Base-by-base conservation (phyloP, 2,329 filamentous ascomycete species). In the Raffaelea arxii region DNA sequence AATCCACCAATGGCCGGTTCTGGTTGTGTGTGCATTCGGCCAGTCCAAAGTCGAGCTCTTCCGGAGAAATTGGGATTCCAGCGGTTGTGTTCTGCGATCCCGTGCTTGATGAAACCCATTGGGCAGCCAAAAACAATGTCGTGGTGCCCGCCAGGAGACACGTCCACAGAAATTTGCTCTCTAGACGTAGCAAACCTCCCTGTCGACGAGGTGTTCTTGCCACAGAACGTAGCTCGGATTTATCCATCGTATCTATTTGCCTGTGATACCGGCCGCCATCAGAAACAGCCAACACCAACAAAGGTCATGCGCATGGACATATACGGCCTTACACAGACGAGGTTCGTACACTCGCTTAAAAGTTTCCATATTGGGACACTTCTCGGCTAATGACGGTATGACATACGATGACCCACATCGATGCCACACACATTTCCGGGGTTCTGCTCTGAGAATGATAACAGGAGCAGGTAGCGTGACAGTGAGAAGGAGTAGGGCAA, bases 321-420 rank as follows among this genome's bases (percentile, higher is more conserved):
- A n/a, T n/a, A n/a, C 24, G 18, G 18, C 22, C 3, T n/a, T 11
- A 25, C 14, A 25, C 38, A 32, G 16, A 37, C 35, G 35, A 37
- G 35, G n/a, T n/a, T 37, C 16, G 6, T 14, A 9, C 7, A n/a
- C 41, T 44, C 42, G 42, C 42, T 37, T 37, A 9, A 10, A 23
- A 4, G 25, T 11, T 44, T 37, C 42, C 42, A 14, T 11, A 36
- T 44, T 18, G 12, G 21, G 42, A 25, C 19, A 18, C n/a, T 18
- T n/a, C 11, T 44, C 42, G 42, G 42, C 25, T 43, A 22, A 41
- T 25, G 16, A n/a, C 40, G 23, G n/a, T n/a, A n/a, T n/a, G n/a
- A n/a, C n/a, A n/a, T n/a, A n/a, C n/a, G n/a, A n/a, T n/a, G n/a
- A n/a, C n/a, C n/a, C n/a, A n/a, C n/a, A n/a, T n/a, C n/a, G n/a